Conservation (phyloP, 768 basidiomycete genomes). For the Suillus variegatus region DNA sequence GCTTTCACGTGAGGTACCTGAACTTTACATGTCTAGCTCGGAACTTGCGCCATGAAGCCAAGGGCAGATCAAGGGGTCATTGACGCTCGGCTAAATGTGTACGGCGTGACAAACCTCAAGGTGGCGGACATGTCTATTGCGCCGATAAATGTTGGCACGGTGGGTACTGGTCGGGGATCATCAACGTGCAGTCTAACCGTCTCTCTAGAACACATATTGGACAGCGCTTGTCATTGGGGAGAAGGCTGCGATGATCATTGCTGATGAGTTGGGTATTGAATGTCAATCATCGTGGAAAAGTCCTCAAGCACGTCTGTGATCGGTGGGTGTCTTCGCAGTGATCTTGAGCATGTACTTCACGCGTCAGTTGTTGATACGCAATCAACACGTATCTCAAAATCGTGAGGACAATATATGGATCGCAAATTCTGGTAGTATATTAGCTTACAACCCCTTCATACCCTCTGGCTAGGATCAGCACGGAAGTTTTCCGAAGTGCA, state of each 20-base stretch:
- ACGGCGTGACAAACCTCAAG: constrained; percentile 58
- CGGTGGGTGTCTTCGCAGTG: neutral
- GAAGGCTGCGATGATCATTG: constrained; percentile 58
- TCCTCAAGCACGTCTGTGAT: neutral
- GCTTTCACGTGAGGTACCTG: constrained; percentile 12
- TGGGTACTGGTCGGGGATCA: constrained; percentile 6
- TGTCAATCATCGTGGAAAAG: neutral
- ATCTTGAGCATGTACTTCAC: neutral
- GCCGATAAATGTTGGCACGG: constrained; percentile 35
- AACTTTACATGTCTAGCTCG: constrained; percentile 42
- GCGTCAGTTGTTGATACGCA: neutral
- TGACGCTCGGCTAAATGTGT: constrained; percentile 59
- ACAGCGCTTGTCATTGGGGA: constrained; percentile 48
- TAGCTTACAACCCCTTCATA: too few species aligned
- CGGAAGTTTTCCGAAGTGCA: neutral
- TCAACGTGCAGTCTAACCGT: neutral
- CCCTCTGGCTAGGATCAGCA: neutral
- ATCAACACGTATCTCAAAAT: neutral
- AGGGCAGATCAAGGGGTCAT: constrained; percentile 60
- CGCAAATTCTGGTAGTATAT: neutral
- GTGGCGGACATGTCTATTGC: constrained; percentile 52
- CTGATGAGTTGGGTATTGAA: constrained; percentile 44
- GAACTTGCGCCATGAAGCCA: constrained; percentile 70
- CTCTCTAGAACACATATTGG: constrained; percentile 38
- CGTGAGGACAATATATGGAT: neutral